Base-by-base conservation (phyloP, 1,139 yeast species). In the Blastobotrys proliferans region DNA sequence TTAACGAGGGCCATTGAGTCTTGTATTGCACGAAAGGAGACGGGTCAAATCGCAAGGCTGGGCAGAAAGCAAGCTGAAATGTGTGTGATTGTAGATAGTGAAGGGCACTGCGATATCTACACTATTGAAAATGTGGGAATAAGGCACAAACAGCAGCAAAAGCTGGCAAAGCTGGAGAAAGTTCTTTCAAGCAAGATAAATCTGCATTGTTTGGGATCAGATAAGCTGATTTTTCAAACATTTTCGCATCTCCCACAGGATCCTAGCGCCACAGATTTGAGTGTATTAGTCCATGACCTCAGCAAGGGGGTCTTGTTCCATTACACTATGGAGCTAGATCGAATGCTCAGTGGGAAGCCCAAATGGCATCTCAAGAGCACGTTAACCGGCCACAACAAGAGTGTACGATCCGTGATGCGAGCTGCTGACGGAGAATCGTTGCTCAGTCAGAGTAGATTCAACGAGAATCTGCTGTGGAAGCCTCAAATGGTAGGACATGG, bases 311-410 rank as follows among this genome's bases (percentile, higher is more conserved):
- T 61, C 76, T 13, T 66, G 67, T 9, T 53, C 60, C 32, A 66
- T 70, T 11, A 49, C 71, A 36, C 38, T 4, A 18, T 48, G 31
- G 35, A 37, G 21, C 34, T 46, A 9, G 47, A 42, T 14, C 17
- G 24, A 20, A 31, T 47, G 27, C 27, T 46, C 25, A 32, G 29
- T 1, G 37, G 40, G 9, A 36, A 14, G 17, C 24, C 22, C 6
- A 24, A 34, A 20, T 51, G 38, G 41, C 22, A 24, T 30, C 41
- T 38, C 32, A 37, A 44, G 18, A 44, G 51, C 11, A 49, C 83
- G 54, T 76, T 81, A 45, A 88, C 94, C 4, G 97, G 97, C 0
- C 96, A 87, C 56, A 74, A 79, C 42, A 88, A 87, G 58, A 83
- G 96, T 0, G 80, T 90, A 17, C 77, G 78, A 51, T 73, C 72